These are phyloP conservation scores for Penicillium arizonense DNA, from an alignment of 495 filamentous ascomycete genomes.

Conservation along the genomic window DNA sequence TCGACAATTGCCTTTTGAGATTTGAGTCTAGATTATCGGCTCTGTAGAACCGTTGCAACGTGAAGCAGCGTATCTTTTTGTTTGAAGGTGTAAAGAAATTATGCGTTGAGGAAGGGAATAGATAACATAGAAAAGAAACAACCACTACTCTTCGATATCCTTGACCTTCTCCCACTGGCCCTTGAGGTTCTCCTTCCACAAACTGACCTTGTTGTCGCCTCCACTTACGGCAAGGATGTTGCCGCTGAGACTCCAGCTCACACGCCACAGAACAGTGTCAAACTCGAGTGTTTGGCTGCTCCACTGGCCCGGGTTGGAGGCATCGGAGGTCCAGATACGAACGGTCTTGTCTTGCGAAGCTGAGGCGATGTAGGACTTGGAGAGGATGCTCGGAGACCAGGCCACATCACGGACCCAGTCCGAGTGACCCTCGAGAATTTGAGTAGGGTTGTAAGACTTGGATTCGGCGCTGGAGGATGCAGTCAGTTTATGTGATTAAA, in stretches of 20 bases:
- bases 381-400: conserved; percentile 90
- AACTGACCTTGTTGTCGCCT: conserved; percentile 92
- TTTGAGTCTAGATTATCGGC: background rate
- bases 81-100: conserved; percentile 1
- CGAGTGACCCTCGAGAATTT: conserved; percentile 72
- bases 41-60: conserved; percentile 3
- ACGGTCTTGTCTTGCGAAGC: conserved; percentile 97
- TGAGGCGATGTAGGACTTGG: conserved; percentile 92
- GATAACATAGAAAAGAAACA: conserved; percentile 13
- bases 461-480: conserved; percentile 41
- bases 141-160: conserved; percentile 81
- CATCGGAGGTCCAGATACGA: conserved; percentile 87
- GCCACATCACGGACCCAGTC: conserved; percentile 99
- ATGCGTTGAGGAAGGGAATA: conserved; percentile 18
- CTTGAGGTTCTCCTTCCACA: conserved; percentile 60
- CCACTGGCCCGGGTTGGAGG: conserved; percentile 66
- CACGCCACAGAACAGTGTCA: conserved; percentile 87
- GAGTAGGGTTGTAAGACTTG: conserved; percentile 51
- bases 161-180: conserved; percentile 92
- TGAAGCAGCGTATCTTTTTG: conserved; percentile 1
- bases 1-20: background rate
- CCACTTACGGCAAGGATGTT: conserved; percentile 93
- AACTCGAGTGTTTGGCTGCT: conserved; percentile 78
- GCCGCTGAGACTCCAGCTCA: conserved; percentile 96
- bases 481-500: conserved; percentile 7